Base-by-base conservation (phyloP, 2,329 filamentous ascomycete genomes). In the Acephala macrosclerotiorum region DNA sequence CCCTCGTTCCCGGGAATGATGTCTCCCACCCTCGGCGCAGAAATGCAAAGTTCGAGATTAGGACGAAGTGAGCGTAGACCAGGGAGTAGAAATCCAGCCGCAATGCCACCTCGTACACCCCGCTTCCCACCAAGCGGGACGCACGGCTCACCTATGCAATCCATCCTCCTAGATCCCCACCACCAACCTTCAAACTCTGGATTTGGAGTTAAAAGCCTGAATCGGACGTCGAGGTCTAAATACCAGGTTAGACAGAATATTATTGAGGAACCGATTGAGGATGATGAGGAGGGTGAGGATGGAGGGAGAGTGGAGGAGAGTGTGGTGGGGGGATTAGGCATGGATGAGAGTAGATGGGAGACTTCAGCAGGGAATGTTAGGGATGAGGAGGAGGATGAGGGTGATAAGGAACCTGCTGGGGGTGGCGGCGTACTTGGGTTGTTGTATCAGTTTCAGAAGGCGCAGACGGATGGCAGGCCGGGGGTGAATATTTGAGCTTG, bases 1-100 rank as follows among this genome's bases (percentile, higher is more conserved):
- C 92, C 92, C 5, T 81, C 86, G 0, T 92, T 95, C 74, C 91
- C 93, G 0, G 89, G 88, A 2, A 81, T 93, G 9, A 89, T 87
- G 75, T 91, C 86, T 38, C 88, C 86, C 25, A 87, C 81, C 2
- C 77, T 86, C 61, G 85, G 81, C 14, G 81, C 83, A 25, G 87
- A 89, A 49, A 81, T 88, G 80, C 82, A 84, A 40, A 76, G 77
- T 35, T 87, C 87, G 0, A 81, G 82, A 61, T 75, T 83, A 75
- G 77, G 80, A 64, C 73, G 82, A 72, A 79, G 79, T 65, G 81
- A 87, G 63, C 66, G 69, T 57, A 80, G 80, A 68, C 76, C 77
- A 42, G 80, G 80, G 66, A 82, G 77, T 66, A 79, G 82, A 49
- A 79, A 76, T 7, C 76, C 78, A 2, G 76, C 74, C 14, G 75